A percentile compares a stretch with the other conserved stretches of the same genome.
Conservation (phyloP, 495 filamentous ascomycete species). For the Penicillium odoratum region DNA sequence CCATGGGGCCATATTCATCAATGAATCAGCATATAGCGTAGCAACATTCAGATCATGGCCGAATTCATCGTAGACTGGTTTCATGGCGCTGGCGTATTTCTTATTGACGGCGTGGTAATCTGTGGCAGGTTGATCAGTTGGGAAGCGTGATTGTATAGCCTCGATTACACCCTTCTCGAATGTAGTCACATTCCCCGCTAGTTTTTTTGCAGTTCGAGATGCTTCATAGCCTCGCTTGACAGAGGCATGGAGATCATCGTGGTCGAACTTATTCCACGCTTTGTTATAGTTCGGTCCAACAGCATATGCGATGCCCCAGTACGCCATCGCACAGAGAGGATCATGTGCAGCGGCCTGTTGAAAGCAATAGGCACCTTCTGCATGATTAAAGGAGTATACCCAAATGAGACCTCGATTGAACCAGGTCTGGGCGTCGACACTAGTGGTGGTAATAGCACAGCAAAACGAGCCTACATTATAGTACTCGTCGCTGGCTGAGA, state of each 20-base stretch:
- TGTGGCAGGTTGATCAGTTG: slow-evolving; percentile 27
- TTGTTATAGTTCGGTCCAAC: slow-evolving; percentile 72
- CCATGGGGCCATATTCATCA: slow-evolving; percentile 67
- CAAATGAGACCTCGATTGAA: slow-evolving; percentile 63
- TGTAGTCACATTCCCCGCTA: slow-evolving; percentile 24
- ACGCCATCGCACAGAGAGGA: slow-evolving; percentile 55
- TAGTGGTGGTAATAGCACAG: slow-evolving; percentile 48
- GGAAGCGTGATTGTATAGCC: slow-evolving; percentile 55
- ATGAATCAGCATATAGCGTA: slow-evolving; percentile 59
- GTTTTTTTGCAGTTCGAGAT: slow-evolving; percentile 35
- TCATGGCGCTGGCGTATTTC: slow-evolving; percentile 60
- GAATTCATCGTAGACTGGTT: slow-evolving; percentile 47
- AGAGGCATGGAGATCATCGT: slow-evolving; percentile 42
- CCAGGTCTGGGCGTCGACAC: slow-evolving; percentile 53
- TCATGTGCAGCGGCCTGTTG: slow-evolving; percentile 55
- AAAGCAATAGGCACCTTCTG: slow-evolving; percentile 60
- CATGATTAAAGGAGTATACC: slow-evolving; percentile 66
- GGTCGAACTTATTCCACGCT: slow-evolving; percentile 62
- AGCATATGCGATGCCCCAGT: slow-evolving; percentile 62
- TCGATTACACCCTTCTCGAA: slow-evolving; percentile 55
- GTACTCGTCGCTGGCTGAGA: slow-evolving; percentile 35
- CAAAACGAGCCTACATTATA: slow-evolving; percentile 57
- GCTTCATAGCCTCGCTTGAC: slow-evolving; percentile 41
- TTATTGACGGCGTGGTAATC: slow-evolving; percentile 49
- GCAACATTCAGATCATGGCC: slow-evolving; percentile 55